Conservation (phyloP, 371 early-diverging fungal species). For the Capillidium heterosporum region DNA sequence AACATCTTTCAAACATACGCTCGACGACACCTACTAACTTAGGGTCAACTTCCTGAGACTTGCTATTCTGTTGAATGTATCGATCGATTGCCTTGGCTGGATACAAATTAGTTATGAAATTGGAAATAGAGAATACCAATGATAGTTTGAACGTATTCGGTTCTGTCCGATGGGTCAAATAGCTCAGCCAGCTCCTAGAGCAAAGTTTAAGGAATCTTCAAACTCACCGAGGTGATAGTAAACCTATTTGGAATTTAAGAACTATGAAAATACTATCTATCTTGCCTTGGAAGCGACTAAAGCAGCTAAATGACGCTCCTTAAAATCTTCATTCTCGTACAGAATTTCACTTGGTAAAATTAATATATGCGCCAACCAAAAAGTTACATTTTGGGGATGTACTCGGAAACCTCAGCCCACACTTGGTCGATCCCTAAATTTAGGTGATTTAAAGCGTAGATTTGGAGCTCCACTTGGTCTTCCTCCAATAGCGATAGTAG, state of each 20-base stretch:
- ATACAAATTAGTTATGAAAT: not conserved
- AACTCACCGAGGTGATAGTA: slow-evolving; percentile 88
- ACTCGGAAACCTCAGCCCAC: slow-evolving; percentile 95
- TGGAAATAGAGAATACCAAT: slow-evolving; percentile 36
- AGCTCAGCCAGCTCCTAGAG: slow-evolving; percentile 82
- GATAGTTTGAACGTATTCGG: slow-evolving; percentile 85
- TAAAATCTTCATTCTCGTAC: slow-evolving; percentile 75
- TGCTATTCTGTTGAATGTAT: slow-evolving; percentile 38
- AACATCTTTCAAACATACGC: slow-evolving; percentile 83
- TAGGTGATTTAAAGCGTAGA: slow-evolving; percentile 78
- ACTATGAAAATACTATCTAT: not conserved
- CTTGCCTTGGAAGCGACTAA: slow-evolving; percentile 87
- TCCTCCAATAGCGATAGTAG: slow-evolving; percentile 86
- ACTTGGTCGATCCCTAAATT: slow-evolving; percentile 77
- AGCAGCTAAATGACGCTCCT: slow-evolving; percentile 75
- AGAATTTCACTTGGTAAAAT: slow-evolving; percentile 52
- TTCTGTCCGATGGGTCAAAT: slow-evolving; percentile 59
- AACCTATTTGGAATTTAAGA: slow-evolving; percentile 25
- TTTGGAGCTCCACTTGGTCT: slow-evolving; percentile 70
- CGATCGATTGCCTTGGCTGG: slow-evolving; percentile 80
- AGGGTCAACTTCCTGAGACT: slow-evolving; percentile 27
- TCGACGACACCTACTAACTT: slow-evolving; percentile 76
- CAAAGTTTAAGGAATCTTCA: slow-evolving; percentile 86
- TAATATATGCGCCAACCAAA: not conserved
- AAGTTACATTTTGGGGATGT: slow-evolving; percentile 76